Conservation (phyloP, 2,329 filamentous ascomycete species). For the Atkinsonella texensis region DNA sequence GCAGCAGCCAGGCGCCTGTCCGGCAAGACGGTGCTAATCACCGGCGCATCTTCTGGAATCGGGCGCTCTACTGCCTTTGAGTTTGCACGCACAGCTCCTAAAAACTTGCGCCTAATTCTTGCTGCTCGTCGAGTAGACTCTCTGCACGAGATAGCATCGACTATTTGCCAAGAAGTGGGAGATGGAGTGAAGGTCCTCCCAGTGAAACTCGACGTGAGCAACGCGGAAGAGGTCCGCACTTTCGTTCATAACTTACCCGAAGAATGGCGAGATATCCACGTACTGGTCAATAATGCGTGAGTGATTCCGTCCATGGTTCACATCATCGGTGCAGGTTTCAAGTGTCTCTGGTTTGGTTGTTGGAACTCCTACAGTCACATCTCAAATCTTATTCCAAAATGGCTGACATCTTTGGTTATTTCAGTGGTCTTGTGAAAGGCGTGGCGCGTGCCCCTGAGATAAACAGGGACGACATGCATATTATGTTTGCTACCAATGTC, state of each 20-base stretch:
- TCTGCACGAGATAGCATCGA: conserved; percentile 60
- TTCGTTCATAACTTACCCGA: conserved; percentile 66
- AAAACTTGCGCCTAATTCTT: conserved; percentile 70
- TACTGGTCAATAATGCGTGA: conserved; percentile 93
- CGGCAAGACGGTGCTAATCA: conserved; percentile 87
- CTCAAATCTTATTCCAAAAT: background rate
- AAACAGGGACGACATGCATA: conserved; percentile 63
- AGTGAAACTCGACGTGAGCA: conserved; percentile 78
- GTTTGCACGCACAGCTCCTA: conserved; percentile 76
- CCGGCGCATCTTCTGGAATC: conserved; percentile 88
- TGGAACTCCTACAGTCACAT: background rate
- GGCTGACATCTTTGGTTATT: background rate
- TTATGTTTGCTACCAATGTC: conserved; percentile 91
- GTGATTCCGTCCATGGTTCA: conserved; percentile 19
- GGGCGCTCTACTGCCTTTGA: conserved; percentile 75
- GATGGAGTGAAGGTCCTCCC: conserved; percentile 71
- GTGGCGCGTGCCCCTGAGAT: conserved; percentile 80
- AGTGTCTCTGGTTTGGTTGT: background rate
- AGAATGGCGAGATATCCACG: conserved; percentile 74
- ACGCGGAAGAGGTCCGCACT: conserved; percentile 56
- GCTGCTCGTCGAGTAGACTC: conserved; percentile 78
- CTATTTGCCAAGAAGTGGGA: conserved; percentile 68
- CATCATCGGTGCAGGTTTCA: background rate
- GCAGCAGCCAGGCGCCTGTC: conserved; percentile 71
- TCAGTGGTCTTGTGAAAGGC: conserved; percentile 71